Evolutionary conservation across 1,284 basidiomycete genomes (phyloP).

Genomic region (Meira nashicola): DNA sequence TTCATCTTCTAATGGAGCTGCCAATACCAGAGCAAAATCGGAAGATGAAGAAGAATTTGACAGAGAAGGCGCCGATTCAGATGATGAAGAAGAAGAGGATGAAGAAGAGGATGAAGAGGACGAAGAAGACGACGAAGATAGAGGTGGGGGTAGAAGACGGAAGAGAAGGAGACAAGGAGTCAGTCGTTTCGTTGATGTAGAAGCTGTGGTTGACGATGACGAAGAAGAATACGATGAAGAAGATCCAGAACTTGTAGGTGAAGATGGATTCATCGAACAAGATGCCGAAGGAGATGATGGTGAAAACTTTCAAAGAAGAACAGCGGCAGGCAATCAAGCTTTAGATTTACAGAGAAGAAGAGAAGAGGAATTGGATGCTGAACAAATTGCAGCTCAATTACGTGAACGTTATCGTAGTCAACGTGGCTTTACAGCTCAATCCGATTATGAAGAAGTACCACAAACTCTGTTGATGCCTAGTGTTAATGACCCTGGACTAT

Average conservation of each 20-base stretch:
- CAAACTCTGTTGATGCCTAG: slow-evolving; percentile 95
- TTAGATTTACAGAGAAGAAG: slow-evolving; percentile 72
- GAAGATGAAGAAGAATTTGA: slow-evolving; percentile 24
- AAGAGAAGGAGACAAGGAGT: slow-evolving; percentile 38
- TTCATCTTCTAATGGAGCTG: too few relatives aligned
- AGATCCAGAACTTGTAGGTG: slow-evolving; percentile 48
- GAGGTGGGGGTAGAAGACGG: slow-evolving; percentile 35
- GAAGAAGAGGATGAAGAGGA: slow-evolving; percentile 45
- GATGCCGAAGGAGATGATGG: slow-evolving; percentile 65
- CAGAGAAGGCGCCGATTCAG: slow-evolving; percentile 29
- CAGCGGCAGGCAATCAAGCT: slow-evolving; percentile 66
- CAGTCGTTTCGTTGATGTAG: slow-evolving; percentile 86
- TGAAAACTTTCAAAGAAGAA: slow-evolving; percentile 58
- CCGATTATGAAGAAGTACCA: slow-evolving; percentile 71
- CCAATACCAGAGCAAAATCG: slow-evolving; percentile 12
- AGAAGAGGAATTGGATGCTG: slow-evolving; percentile 75
- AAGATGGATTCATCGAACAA: slow-evolving; percentile 70
- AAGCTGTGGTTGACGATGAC: slow-evolving; percentile 76
- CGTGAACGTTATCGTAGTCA: slow-evolving; percentile 69
- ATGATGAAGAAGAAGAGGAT: slow-evolving; percentile 41
- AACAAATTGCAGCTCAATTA: slow-evolving; percentile 78
- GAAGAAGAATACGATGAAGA: slow-evolving; percentile 52
- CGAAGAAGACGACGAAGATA: slow-evolving; percentile 30
- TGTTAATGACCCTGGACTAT: slow-evolving; percentile 89
- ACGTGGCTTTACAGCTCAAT: slow-evolving; percentile 53